Evolutionary conservation across 2,329 filamentous ascomycete species (phyloP).

Genomic region (Ciborinia camelliae): DNA sequence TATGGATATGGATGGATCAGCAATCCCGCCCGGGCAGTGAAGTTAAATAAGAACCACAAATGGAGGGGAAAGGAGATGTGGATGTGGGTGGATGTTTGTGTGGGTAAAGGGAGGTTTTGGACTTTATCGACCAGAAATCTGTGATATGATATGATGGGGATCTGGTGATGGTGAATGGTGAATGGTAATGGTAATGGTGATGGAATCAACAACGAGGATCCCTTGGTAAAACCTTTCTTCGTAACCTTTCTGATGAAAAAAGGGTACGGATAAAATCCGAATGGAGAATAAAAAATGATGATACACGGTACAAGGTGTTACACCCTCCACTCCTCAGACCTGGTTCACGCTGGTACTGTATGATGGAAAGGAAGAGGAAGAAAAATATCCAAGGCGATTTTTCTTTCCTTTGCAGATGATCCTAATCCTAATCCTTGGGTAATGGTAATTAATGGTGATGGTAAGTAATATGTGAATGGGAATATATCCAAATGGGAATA

Average conservation of each 20-base stretch:
- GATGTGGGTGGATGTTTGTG: conserved; percentile 6
- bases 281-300: conserved; percentile 3
- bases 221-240: neutral
- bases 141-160: conserved; percentile 8
- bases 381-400: neutral
- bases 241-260: neutral
- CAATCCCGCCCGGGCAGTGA: too few relatives aligned
- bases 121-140: conserved; percentile 3
- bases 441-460: too few relatives aligned
- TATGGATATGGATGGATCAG: too few relatives aligned
- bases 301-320: neutral
- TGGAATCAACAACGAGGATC: conserved; percentile 9
- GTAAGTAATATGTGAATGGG: neutral
- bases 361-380: neutral
- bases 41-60: neutral
- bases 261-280: neutral
- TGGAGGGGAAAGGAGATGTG: neutral
- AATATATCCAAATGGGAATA: too few relatives aligned
- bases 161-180: too few relatives aligned
- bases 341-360: conserved; percentile 1
- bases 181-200: too few relatives aligned
- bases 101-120: conserved; percentile 1
- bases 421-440: conserved; percentile 11
- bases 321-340: neutral
- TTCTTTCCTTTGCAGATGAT: neutral